Conservation (phyloP, 305 asterid genomes). For the Salvia sclarea region DNA sequence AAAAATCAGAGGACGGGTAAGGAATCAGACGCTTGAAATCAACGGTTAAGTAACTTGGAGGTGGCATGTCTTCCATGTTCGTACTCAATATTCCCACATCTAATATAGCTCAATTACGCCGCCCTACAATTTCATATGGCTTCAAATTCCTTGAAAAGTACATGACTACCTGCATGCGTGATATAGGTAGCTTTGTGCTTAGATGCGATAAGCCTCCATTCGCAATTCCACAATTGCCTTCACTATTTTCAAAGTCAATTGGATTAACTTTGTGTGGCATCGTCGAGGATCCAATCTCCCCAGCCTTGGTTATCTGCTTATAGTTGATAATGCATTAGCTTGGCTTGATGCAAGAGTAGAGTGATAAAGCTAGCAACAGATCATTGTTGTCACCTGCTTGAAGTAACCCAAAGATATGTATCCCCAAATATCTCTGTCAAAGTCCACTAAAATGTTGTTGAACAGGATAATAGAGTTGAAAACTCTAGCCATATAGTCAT, state of each 20-base stretch:
- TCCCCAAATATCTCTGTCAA: constrained; percentile 81
- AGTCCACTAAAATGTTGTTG: constrained; percentile 77
- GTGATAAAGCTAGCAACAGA: constrained; percentile 4
- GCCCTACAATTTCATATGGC: not conserved
- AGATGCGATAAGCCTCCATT: constrained; percentile 65
- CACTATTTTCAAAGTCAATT: constrained; percentile 88
- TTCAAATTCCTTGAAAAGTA: not conserved
- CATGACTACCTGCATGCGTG: constrained; percentile 84
- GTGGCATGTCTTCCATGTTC: no score
- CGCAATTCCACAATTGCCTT: constrained; percentile 85
- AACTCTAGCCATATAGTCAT: constrained; percentile 84
- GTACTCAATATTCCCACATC: not conserved
- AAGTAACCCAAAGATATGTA: constrained; percentile 80
- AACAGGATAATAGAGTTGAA: constrained; percentile 66
- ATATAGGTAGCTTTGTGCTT: constrained; percentile 74
- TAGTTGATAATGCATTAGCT: constrained; percentile 20
- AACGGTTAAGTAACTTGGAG: not conserved
- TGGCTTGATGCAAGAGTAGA: constrained; percentile 8
- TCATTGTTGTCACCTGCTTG: constrained; percentile 63
- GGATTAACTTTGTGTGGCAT: constrained; percentile 98
- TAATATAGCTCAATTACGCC: not conserved
- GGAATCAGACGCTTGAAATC: constrained; percentile 26
- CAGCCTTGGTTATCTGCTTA: constrained; percentile 77
- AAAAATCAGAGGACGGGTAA: constrained; percentile 13
- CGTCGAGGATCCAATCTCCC: constrained; percentile 89